A percentile compares a stretch with the other conserved stretches of the same genome.
Evolutionary conservation across 2,329 filamentous ascomycete genomes (phyloP).

Genomic region (Leptoxyphium fumago): DNA sequence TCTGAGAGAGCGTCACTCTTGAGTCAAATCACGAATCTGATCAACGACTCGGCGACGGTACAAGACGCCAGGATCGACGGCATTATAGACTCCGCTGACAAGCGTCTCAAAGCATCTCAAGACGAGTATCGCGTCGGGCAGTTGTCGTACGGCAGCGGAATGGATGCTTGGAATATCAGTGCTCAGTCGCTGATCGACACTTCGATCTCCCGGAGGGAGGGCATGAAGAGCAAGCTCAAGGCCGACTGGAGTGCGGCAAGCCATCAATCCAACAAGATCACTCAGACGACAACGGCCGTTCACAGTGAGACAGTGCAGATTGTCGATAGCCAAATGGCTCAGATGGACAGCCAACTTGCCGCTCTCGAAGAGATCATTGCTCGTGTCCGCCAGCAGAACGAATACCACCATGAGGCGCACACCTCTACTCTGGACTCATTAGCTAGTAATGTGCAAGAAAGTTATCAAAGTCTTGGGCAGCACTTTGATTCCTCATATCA

Average conservation of each 20-base stretch:
- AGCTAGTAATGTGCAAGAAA: conserved; percentile 53
- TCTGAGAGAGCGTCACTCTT: conserved; percentile 62
- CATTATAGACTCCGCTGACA: conserved; percentile 49
- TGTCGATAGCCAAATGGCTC: conserved; percentile 75
- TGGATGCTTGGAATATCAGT: conserved; percentile 59
- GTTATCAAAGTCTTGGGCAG: conserved; percentile 54
- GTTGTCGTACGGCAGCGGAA: conserved; percentile 50
- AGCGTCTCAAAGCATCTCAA: conserved; percentile 25
- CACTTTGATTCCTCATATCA: conserved; percentile 56
- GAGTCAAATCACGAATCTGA: conserved; percentile 59
- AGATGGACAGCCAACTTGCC: conserved; percentile 77
- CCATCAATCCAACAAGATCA: conserved; percentile 68
- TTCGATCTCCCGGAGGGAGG: conserved; percentile 58
- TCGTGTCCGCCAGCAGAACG: conserved; percentile 67
- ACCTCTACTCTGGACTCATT: conserved; percentile 50
- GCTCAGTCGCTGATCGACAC: conserved; percentile 56
- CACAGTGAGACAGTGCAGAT: conserved; percentile 82
- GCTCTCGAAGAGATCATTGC: conserved; percentile 83
- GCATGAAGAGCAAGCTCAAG: conserved; percentile 67
- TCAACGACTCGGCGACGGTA: conserved; percentile 57
- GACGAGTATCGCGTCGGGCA: conserved; percentile 46
- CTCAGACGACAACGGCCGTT: conserved; percentile 68
- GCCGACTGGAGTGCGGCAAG: conserved; percentile 74
- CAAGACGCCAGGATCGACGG: conserved; percentile 59
- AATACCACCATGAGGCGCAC: conserved; percentile 58